Evolutionary conservation across 2,329 filamentous ascomycete species (phyloP).

Genomic region (Epichloe coenophiala): DNA sequence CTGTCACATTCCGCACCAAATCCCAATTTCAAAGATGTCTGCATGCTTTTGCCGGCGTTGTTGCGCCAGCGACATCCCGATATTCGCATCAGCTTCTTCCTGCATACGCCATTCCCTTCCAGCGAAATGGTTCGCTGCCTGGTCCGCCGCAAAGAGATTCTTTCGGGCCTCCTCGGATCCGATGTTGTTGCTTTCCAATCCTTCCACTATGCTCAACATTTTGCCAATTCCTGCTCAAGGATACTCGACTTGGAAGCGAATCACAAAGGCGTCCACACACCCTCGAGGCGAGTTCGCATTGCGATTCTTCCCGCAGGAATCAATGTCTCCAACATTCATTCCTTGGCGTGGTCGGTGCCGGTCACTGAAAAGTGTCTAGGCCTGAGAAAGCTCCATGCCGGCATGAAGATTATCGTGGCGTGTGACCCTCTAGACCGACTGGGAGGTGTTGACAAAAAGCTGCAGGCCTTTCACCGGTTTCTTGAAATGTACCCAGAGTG

Average conservation of each 20-base stretch:
- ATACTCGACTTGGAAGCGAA: slow-evolving; percentile 78
- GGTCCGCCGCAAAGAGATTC: slow-evolving; percentile 71
- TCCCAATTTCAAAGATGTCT: slow-evolving; percentile 1
- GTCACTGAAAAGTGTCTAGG: slow-evolving; percentile 58
- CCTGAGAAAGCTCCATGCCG: slow-evolving; percentile 62
- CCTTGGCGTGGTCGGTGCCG: slow-evolving; percentile 55
- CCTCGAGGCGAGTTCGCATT: slow-evolving; percentile 29
- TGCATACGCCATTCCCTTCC: slow-evolving; percentile 87
- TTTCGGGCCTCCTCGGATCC: slow-evolving; percentile 76
- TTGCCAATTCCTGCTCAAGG: slow-evolving; percentile 81
- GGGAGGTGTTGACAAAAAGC: slow-evolving; percentile 79
- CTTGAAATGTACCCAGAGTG: slow-evolving; percentile 80
- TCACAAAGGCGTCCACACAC: slow-evolving; percentile 67
- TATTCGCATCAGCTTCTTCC: slow-evolving; percentile 85
- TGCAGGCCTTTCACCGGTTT: slow-evolving; percentile 86
- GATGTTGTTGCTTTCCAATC: slow-evolving; percentile 93
- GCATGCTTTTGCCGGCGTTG: slow-evolving; percentile 72
- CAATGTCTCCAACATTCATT: slow-evolving; percentile 63
- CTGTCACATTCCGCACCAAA: not conserved
- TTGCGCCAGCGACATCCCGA: slow-evolving; percentile 72
- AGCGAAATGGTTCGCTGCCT: slow-evolving; percentile 88
- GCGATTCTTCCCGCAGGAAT: slow-evolving; percentile 41
- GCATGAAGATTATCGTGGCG: slow-evolving; percentile 86
- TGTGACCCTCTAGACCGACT: slow-evolving; percentile 86
- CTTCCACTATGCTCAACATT: slow-evolving; percentile 86